These are phyloP conservation scores for Paspalum vaginatum DNA, from an alignment of 176 grass and related monocot species.

Conservation along the genomic window DNA sequence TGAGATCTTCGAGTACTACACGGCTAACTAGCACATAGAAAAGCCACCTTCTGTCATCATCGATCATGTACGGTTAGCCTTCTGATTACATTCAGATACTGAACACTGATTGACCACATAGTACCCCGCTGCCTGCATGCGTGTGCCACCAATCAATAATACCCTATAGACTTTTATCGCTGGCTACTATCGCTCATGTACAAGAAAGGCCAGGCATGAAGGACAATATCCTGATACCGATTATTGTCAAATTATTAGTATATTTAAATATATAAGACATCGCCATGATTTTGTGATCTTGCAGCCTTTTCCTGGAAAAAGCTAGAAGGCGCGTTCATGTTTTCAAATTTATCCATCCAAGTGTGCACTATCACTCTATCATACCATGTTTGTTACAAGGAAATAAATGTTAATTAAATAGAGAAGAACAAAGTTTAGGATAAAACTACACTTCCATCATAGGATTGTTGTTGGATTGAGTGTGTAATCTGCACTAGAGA, in stretches of 20 bases:
- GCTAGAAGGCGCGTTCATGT: neutral
- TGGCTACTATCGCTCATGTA: neutral
- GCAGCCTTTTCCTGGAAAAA: neutral
- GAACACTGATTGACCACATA: too few species aligned
- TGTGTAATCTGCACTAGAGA: neutral
- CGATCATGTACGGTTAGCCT: too few species aligned
- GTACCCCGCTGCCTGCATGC: too few species aligned
- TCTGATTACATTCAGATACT: too few species aligned
- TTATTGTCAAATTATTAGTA: neutral
- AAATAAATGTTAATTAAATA: neutral
- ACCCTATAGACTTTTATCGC: neutral
- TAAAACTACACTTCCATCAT: neutral
- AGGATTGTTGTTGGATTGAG: neutral
- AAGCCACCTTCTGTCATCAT: too few species aligned
- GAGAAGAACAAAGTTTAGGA: neutral
- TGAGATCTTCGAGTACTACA: neutral
- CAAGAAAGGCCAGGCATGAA: conserved; percentile 27
- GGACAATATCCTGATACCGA: conserved; percentile 6
- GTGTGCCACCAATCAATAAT: neutral
- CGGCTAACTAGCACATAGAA: too few species aligned
- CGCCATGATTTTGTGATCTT: neutral
- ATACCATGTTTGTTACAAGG: neutral
- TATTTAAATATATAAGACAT: neutral
- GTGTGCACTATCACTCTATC: neutral
- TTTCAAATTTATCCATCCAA: neutral